Evolutionary conservation across 2,329 filamentous ascomycete genomes (phyloP), one percentile per base, ranked within the genome.

Genomic region (Coniella lustricola): DNA sequence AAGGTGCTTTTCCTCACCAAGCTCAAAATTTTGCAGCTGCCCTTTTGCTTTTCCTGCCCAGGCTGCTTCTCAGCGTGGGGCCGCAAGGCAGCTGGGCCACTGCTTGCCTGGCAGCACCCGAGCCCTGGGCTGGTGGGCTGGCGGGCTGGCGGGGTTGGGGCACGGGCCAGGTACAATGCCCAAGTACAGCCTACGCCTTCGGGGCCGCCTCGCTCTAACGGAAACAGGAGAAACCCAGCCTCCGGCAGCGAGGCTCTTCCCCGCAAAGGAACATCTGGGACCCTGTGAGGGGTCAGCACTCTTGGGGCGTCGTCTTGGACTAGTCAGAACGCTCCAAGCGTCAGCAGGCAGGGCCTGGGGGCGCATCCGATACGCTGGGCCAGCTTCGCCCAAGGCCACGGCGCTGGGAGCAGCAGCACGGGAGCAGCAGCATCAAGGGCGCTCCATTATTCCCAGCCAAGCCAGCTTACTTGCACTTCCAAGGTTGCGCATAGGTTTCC

Each of bases 1-100:
- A 39, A 39, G 21, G 12, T 17, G 22, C 22, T 29, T 35, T 39
- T 32, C 48, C 35, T 45, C 38, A 36, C 40, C 22, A 21, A 31
- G 42, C 45, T 44, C 49, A 48, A 48, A 51, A 48, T 18, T 51
- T 50, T 51, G 49, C 45, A 49, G 45, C 49, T 29, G 25, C 25
- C 25, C 25, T 29, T n/a, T 29, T 29, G 25, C 25, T 29, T 29
- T 29, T 34, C 29, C 37, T 51, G 48, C 41, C 49, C 44, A 45
- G 49, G 38, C 31, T n/a, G n/a, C n/a, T 35, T 10, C 25, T 36
- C 34, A 37, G 37, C 31, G 34, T 22, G 22, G 18, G 13, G 31
- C 43, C 22, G 25, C n/a, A n/a, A n/a, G n/a, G n/a, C n/a, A n/a
- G n/a, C n/a, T n/a, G n/a, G n/a, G n/a, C n/a, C n/a, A n/a, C n/a